These are phyloP conservation scores for Camellia oleifera DNA, from an alignment of 179 eudicot genomes.

Conservation along the genomic window DNA sequence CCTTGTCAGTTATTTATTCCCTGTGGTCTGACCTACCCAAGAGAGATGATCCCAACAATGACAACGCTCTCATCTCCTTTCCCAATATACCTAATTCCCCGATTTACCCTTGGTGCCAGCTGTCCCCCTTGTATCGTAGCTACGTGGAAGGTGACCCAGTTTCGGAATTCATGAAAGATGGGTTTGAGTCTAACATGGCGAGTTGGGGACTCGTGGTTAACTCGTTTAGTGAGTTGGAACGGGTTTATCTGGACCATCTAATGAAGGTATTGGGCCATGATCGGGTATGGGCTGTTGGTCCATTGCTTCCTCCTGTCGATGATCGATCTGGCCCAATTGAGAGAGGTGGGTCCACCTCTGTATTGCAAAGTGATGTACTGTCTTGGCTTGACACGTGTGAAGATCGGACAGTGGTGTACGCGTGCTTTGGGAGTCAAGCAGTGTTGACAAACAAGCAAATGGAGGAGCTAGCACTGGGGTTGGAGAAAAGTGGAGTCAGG, in stretches of 20 bases:
- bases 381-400: constrained; percentile 43
- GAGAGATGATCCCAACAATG: constrained; percentile 7
- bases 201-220: constrained; percentile 42
- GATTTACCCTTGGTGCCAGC: constrained; percentile 23
- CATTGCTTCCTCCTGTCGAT: constrained; percentile 18
- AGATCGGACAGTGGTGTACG: constrained; percentile 36
- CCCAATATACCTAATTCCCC: constrained; percentile 17
- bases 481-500: constrained; percentile 35
- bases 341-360: constrained; percentile 16
- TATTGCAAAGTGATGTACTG: constrained; percentile 12
- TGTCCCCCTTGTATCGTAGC: constrained; percentile 30
- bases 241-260: constrained; percentile 33
- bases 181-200: constrained; percentile 27
- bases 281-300: constrained; percentile 35
- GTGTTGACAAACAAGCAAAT: constrained; percentile 32
- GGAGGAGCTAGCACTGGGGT: constrained; percentile 35
- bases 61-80: constrained; percentile 16
- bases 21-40: constrained; percentile 31
- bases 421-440: constrained; percentile 52
- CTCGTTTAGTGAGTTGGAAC: constrained; percentile 35
- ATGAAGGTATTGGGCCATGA: constrained; percentile 23
- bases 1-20: neutral
- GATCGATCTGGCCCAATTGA: neutral
- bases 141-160: constrained; percentile 29
- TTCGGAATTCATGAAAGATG: constrained; percentile 28